Percentiles rank a stretch among this genome's conserved stretches.
Evolutionary conservation across 2,329 filamentous ascomycete genomes (phyloP).

Genomic region (Verticillium dahliae): DNA sequence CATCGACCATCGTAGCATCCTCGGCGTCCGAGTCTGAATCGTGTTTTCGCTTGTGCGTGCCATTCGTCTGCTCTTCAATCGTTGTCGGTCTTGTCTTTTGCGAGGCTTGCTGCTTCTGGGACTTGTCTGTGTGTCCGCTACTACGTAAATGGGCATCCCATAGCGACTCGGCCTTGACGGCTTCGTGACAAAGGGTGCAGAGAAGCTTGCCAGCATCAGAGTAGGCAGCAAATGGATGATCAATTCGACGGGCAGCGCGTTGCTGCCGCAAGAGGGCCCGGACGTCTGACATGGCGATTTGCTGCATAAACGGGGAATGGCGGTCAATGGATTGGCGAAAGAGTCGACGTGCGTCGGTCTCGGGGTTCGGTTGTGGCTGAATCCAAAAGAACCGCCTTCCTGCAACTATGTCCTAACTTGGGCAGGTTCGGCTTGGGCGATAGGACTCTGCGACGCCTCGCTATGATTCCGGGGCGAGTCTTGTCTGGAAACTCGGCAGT

Average conservation of each 20-base stretch:
- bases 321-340: not conserved
- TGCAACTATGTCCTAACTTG: no score
- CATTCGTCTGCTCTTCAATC: not conserved
- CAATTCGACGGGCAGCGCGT: conserved; percentile 65
- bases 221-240: conserved; percentile 63
- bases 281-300: conserved; percentile 62
- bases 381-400: no score
- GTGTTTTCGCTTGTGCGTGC: conserved; percentile 20
- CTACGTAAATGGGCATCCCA: conserved; percentile 59
- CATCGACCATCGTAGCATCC: conserved; percentile 28
- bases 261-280: conserved; percentile 74
- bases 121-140: not conserved
- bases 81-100: not conserved
- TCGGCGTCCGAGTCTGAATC: conserved; percentile 18
- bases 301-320: not conserved
- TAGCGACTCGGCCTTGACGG: conserved; percentile 57
- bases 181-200: conserved; percentile 60
- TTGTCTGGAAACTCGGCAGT: no score
- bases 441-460: no score
- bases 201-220: conserved; percentile 60
- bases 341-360: not conserved
- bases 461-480: no score
- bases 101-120: not conserved
- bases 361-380: not conserved
- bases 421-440: no score